A percentile compares a stretch with the other conserved stretches of the same genome.
These are phyloP conservation scores for Alternaria sp. DNA, from an alignment of 2,329 filamentous ascomycete species.

Conservation along the genomic window DNA sequence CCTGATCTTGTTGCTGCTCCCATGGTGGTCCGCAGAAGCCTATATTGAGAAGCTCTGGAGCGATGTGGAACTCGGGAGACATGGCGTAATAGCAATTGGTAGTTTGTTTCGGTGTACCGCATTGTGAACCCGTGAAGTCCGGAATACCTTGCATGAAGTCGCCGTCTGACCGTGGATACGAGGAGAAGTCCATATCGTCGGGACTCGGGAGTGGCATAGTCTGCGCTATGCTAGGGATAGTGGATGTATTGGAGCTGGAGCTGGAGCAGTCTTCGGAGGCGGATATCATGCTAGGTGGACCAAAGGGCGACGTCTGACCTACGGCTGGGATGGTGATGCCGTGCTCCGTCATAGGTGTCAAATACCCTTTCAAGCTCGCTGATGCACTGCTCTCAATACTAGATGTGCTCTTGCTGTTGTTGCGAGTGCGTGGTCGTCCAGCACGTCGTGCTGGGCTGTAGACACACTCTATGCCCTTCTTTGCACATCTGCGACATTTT, in stretches of 20 bases:
- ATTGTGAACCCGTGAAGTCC: constrained; percentile 3
- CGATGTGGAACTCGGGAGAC: constrained; percentile 10
- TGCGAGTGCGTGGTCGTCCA: constrained; percentile 14
- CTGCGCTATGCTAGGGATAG: neutral
- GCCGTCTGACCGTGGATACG: constrained; percentile 3
- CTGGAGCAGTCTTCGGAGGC: constrained; percentile 5
- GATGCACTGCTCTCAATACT: neutral
- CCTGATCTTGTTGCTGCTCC: constrained; percentile 3
- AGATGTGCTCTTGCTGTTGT: constrained; percentile 6
- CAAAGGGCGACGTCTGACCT: constrained; percentile 8
- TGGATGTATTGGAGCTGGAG: constrained; percentile 6
- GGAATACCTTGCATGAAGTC: constrained; percentile 7
- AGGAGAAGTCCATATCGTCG: constrained; percentile 6
- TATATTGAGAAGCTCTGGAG: constrained; percentile 6
- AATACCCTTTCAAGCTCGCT: neutral
- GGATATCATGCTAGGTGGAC: neutral
- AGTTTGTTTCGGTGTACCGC: constrained; percentile 1
- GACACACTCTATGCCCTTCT: constrained; percentile 14
- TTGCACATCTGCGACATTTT: constrained; percentile 18
- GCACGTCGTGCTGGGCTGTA: constrained; percentile 14
- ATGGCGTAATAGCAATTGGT: constrained; percentile 2
- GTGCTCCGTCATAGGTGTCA: neutral
- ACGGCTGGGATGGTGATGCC: neutral
- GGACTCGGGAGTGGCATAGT: constrained; percentile 1
- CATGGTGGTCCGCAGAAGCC: constrained; percentile 6